Base-by-base conservation (phyloP, 2,329 filamentous ascomycete species). In the Colletotrichum aenigma region DNA sequence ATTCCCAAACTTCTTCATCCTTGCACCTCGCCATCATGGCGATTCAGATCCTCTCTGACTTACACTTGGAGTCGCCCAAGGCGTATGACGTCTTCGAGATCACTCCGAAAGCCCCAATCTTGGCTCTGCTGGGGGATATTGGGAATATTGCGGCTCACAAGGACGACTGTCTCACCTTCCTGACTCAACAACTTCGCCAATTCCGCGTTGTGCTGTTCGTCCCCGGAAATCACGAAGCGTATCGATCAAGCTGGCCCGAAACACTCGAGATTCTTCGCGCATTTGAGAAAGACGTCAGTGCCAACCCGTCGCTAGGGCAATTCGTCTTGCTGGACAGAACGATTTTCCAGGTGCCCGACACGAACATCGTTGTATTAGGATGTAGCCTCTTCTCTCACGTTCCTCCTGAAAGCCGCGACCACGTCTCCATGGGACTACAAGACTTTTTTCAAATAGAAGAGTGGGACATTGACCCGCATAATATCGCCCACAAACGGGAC, bases 71-170 rank as follows among this genome's bases (percentile, higher is more conserved):
- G 79, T 79, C 80, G 10, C 85, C 87, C 0, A 83, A 85, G 58
- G 82, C 83, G 21, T 92, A 92, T 79, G 87, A 90, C 36, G 26
- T 82, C 28, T 92, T 89, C 78, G 79, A 88, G 4, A 87, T 91
- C 26, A 66, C 79, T 0, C 86, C 88, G 2, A 83, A 81, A 66
- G 87, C 89, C 2, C 87, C 88, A 0, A 86, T 88, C 73, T 84
- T 93, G 3, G 90, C 89, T 0, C 84, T 93, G 0, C 84, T 92
- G 0, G 91, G 91, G 26, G 90, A 92, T 77, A 89, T 92, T 66
- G 90, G 90, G 61, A 86, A 86, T 71, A 66, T 85, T 26, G 78
- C 72, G 3, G 76, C 82, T 10, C 84, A 88, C 74, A 84, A 88
- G 56, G 78, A 84, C 16, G 85, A 86, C 1, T 86, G 87, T 77